A percentile compares a stretch with the other conserved stretches of the same genome.
Evolutionary conservation across 306 rosid species (phyloP).

Genomic region (Sophora flavescens): DNA sequence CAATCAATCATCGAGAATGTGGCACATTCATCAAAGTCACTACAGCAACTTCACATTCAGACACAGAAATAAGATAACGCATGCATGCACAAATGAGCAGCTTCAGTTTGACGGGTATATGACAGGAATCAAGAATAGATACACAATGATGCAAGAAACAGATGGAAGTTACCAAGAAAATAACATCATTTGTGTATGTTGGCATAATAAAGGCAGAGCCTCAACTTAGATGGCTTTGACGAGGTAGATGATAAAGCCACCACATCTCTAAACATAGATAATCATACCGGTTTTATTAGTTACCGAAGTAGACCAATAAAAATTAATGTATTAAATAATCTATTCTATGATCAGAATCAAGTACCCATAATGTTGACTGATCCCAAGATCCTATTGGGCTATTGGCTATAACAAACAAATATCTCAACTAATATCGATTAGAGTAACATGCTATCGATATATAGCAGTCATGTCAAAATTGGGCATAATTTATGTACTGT

Average conservation of each 20-base stretch:
- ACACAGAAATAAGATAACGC: constrained; percentile 9
- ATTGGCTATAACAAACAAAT: constrained; percentile 16
- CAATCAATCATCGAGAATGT: constrained; percentile 13
- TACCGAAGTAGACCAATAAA: not conserved
- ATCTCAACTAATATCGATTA: not conserved
- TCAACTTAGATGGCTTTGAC: not conserved
- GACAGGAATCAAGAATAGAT: constrained; percentile 13
- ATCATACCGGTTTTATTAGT: not conserved
- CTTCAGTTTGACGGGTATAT: not conserved
- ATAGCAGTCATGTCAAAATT: constrained; percentile 3
- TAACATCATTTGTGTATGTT: not conserved
- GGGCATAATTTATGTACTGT: constrained; percentile 19
- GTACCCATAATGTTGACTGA: constrained; percentile 23
- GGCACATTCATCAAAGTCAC: not conserved
- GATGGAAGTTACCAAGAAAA: not conserved
- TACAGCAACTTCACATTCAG: constrained; percentile 32
- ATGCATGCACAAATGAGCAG: not conserved
- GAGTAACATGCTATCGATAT: not conserved
- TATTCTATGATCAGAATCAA: constrained; percentile 17
- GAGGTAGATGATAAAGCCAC: constrained; percentile 6
- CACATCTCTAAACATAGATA: not conserved
- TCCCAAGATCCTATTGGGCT: constrained; percentile 17
- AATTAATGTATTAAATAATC: not conserved
- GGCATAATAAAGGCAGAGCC: constrained; percentile 17
- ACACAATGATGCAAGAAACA: constrained; percentile 32